Percentiles rank a stretch among this genome's conserved stretches.
These are phyloP conservation scores for Tetrapyrgos nigripes DNA, from an alignment of 1,284 basidiomycete genomes.

Conservation along the genomic window DNA sequence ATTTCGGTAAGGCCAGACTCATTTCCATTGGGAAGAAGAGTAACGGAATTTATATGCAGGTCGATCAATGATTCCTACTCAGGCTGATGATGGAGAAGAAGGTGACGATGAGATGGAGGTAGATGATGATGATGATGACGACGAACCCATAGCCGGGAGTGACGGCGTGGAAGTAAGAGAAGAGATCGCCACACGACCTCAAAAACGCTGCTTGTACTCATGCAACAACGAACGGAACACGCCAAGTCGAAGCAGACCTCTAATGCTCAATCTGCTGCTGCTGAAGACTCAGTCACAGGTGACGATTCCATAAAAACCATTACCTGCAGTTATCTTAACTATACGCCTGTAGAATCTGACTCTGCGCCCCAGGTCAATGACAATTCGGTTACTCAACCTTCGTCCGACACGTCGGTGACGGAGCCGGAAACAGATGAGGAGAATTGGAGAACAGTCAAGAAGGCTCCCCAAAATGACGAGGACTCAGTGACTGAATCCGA, in stretches of 20 bases:
- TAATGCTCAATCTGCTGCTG: constrained; percentile 24
- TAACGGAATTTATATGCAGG: too few species aligned
- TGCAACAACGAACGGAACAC: background rate
- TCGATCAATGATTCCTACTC: too few species aligned
- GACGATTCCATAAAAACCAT: too few species aligned
- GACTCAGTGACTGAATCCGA: constrained; percentile 49
- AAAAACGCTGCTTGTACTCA: background rate
- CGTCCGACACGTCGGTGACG: background rate
- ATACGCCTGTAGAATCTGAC: background rate
- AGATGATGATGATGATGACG: constrained; percentile 2
- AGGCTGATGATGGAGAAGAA: background rate
- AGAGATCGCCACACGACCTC: background rate
- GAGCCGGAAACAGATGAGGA: too few species aligned
- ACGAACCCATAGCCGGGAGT: constrained; percentile 19
- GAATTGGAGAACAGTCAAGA: constrained; percentile 17
- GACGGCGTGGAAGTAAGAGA: background rate
- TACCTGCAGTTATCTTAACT: too few species aligned
- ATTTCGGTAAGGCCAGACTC: background rate
- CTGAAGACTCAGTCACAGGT: constrained; percentile 14
- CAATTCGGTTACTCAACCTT: background rate
- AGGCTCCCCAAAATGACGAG: constrained; percentile 2
- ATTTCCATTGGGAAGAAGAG: too few species aligned
- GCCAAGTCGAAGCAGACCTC: background rate
- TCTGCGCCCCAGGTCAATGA: background rate
- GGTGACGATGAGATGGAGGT: background rate